These are phyloP conservation scores for Beta vulgaris DNA, from an alignment of 148 eudicot genomes.

Conservation along the genomic window DNA sequence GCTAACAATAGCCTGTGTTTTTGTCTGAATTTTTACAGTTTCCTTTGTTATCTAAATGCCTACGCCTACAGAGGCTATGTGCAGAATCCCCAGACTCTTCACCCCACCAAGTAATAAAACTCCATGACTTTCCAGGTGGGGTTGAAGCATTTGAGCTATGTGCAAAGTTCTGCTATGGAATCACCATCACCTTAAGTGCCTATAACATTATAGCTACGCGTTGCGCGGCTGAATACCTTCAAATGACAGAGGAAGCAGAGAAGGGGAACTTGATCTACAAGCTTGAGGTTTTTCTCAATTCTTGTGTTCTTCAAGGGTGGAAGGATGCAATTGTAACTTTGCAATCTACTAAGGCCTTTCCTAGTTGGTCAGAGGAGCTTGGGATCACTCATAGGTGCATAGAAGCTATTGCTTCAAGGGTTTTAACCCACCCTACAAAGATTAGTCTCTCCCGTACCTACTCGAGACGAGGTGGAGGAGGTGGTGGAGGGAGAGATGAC, in stretches of 20 bases:
- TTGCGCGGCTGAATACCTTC: constrained; percentile 82
- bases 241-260: constrained; percentile 88
- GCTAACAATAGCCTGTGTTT: neutral
- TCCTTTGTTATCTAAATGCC: constrained; percentile 81
- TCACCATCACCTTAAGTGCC: constrained; percentile 81
- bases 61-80: constrained; percentile 62
- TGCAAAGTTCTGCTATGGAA: constrained; percentile 92
- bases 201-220: constrained; percentile 67
- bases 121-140: constrained; percentile 87
- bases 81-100: constrained; percentile 60
- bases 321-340: constrained; percentile 68
- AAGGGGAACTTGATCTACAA: constrained; percentile 77
- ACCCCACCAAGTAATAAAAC: constrained; percentile 60
- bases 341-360: constrained; percentile 54
- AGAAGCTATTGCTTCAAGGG: constrained; percentile 59
- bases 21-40: constrained; percentile 42
- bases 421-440: constrained; percentile 52
- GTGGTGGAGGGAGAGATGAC: constrained; percentile 33
- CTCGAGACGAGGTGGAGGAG: constrained; percentile 30
- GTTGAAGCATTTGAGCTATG: constrained; percentile 76
- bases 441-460: constrained; percentile 40
- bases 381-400: constrained; percentile 68
- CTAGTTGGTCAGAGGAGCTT: constrained; percentile 68
- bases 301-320: constrained; percentile 87
- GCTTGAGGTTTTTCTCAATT: constrained; percentile 75